These are phyloP conservation scores for Beauveria sp. DNA, from an alignment of 2,329 filamentous ascomycete genomes.

Conservation along the genomic window DNA sequence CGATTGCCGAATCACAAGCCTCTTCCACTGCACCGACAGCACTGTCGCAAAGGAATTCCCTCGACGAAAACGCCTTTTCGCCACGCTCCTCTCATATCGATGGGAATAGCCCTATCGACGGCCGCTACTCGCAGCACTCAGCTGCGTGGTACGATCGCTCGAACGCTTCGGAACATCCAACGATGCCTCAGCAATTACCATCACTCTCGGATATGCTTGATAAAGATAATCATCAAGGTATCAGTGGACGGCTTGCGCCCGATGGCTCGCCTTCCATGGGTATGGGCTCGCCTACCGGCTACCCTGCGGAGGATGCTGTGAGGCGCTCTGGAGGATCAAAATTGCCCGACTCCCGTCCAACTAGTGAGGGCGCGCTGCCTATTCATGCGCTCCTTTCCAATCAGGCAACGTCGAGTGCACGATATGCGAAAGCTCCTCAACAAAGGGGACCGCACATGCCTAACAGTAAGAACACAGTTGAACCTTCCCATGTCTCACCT, in stretches of 20 bases:
- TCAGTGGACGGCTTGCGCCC: neutral
- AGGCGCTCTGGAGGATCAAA: constrained; percentile 5
- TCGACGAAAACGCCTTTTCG: constrained; percentile 38
- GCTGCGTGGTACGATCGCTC: constrained; percentile 21
- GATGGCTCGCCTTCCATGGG: neutral
- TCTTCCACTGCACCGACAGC: constrained; percentile 31
- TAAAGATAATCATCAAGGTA: constrained; percentile 20
- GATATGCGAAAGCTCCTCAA: constrained; percentile 9
- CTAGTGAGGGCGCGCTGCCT: constrained; percentile 43
- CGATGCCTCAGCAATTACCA: constrained; percentile 29
- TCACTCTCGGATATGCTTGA: constrained; percentile 41
- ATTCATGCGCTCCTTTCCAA: constrained; percentile 46
- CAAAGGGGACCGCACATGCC: constrained; percentile 11
- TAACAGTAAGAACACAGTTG: constrained; percentile 15
- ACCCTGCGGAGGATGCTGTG: neutral
- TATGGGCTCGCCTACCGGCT: neutral
- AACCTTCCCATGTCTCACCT: constrained; percentile 7
- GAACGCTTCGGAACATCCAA: constrained; percentile 20
- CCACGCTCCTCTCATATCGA: constrained; percentile 34
- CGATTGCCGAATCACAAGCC: constrained; percentile 37
- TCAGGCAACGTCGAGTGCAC: constrained; percentile 18
- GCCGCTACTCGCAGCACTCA: constrained; percentile 20
- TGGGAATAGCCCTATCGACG: constrained; percentile 19
- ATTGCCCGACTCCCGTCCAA: constrained; percentile 28
- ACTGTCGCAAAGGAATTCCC: constrained; percentile 27